These are phyloP conservation scores for Ustilago nuda DNA, from an alignment of 1,284 basidiomycete species.

Conservation along the genomic window DNA sequence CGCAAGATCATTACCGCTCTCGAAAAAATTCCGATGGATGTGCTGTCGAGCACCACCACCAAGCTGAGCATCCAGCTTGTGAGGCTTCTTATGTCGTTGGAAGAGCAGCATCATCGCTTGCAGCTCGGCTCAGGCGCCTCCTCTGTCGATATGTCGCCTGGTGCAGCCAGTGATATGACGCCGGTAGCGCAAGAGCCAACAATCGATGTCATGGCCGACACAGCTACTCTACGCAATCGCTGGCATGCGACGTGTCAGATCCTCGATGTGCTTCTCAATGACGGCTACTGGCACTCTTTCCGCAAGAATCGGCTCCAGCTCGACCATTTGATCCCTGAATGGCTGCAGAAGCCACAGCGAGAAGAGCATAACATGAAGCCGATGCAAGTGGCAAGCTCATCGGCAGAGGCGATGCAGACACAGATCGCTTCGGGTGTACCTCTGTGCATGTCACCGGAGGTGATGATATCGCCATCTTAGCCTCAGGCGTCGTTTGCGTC, in stretches of 20 bases:
- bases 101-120: conserved; percentile 28
- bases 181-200: not conserved
- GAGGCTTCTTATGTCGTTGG: conserved; percentile 17
- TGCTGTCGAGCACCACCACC: conserved; percentile 34
- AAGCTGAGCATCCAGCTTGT: conserved; percentile 36
- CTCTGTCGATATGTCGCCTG: not conserved
- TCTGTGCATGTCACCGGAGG: not conserved
- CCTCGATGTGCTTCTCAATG: conserved; percentile 46
- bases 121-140: conserved; percentile 7
- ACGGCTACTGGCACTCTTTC: conserved; percentile 46
- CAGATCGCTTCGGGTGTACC: not conserved
- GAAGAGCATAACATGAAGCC: conserved; percentile 5
- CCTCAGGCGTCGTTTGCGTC: conserved; percentile 1
- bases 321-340: conserved; percentile 37
- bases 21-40: conserved; percentile 32
- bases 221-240: conserved; percentile 24
- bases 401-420: not conserved
- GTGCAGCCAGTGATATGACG: not conserved
- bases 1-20: conserved; percentile 35
- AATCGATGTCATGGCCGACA: conserved; percentile 3
- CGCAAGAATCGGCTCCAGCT: conserved; percentile 32
- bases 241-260: conserved; percentile 39
- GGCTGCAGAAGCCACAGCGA: conserved; percentile 27
- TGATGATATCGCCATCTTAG: not conserved
- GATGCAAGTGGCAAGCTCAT: not conserved